Evolutionary conservation across 257 asterid species (phyloP), one percentile per base, ranked within the genome.

Genomic region (Solanum medicagineum): DNA sequence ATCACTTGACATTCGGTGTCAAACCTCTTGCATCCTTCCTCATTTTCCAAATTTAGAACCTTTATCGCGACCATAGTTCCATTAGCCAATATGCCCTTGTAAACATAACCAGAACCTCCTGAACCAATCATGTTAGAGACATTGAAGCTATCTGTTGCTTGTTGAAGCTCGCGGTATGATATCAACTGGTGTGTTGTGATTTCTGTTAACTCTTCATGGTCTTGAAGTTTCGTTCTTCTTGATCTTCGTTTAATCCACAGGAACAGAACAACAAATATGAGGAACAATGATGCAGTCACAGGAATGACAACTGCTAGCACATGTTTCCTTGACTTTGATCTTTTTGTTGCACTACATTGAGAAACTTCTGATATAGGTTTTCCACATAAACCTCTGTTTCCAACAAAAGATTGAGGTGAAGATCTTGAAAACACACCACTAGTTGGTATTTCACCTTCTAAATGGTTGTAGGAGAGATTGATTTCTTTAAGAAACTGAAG

Each of bases 71-170:
- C 90, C 3, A 7, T 45, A 32, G 88, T 79, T 73, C 75, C 87
- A 47, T 86, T 88, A 3, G 86, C 71, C 26, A 90, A 70, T 73
- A 42, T 65, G 22, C 84, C 90, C 62, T 53, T 88, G 88, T 19
- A 90, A 80, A 90, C 92, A 22, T 87, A 82, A 66, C 92, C 90
- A 8, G 89, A 90, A 74, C 91, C 83, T 24, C 92, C 92, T 12
- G 10, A 77, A 17, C 92, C 92, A 8, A 90, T 69, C 62, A 86
- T 12, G 63, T 90, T 88, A 60, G 73, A 55, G 68, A 70, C 87
- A 62, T 87, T 88, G 77, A 88, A 88, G 63, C 70, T 85, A 36
- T 85, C 87, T 2, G 92, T 90, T 49, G 89, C 91, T 63, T 68
- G 65, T 12, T 66, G 44, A 83, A 90, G 84, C 81, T 90, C 89